A percentile compares a stretch with the other conserved stretches of the same genome.
These are phyloP conservation scores for Entonaema liquescens DNA, from an alignment of 495 filamentous ascomycete species.

Conservation along the genomic window DNA sequence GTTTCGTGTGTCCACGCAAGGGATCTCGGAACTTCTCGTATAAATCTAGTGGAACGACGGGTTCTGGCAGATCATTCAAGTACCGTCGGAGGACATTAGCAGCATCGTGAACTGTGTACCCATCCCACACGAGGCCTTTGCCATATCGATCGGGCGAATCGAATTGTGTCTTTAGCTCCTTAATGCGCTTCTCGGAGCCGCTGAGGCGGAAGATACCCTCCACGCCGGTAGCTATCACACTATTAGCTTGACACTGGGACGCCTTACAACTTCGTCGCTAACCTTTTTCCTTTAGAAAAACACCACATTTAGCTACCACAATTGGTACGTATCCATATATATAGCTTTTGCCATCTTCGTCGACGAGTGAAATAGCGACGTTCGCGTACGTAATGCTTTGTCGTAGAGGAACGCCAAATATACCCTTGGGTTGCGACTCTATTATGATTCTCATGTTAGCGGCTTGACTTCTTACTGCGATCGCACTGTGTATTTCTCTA, in stretches of 20 bases:
- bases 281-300: slow-evolving; percentile 99
- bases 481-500: slow-evolving; percentile 5
- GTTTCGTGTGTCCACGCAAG: slow-evolving; percentile 76
- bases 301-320: slow-evolving; percentile 97
- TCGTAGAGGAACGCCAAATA: slow-evolving; percentile 94
- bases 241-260: slow-evolving; percentile 38
- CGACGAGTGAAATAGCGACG: slow-evolving; percentile 94
- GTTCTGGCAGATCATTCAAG: slow-evolving; percentile 92
- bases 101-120: slow-evolving; percentile 98
- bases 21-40: slow-evolving; percentile 93
- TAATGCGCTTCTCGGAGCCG: slow-evolving; percentile 97
- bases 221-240: slow-evolving; percentile 80
- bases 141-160: slow-evolving; percentile 96
- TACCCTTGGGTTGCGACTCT: slow-evolving; percentile 60
- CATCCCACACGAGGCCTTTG: slow-evolving; percentile 95
- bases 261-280: slow-evolving; percentile 41
- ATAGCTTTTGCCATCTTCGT: slow-evolving; percentile 89
- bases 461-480: not conserved
- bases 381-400: slow-evolving; percentile 98
- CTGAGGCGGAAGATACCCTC: slow-evolving; percentile 97
- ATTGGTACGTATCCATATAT: slow-evolving; percentile 99
- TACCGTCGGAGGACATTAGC: slow-evolving; percentile 96
- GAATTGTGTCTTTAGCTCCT: slow-evolving; percentile 90
- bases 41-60: slow-evolving; percentile 93
- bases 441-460: slow-evolving; percentile 34